Base-by-base conservation (phyloP, 1,284 basidiomycete species). In the Phenoliferia sp. region DNA sequence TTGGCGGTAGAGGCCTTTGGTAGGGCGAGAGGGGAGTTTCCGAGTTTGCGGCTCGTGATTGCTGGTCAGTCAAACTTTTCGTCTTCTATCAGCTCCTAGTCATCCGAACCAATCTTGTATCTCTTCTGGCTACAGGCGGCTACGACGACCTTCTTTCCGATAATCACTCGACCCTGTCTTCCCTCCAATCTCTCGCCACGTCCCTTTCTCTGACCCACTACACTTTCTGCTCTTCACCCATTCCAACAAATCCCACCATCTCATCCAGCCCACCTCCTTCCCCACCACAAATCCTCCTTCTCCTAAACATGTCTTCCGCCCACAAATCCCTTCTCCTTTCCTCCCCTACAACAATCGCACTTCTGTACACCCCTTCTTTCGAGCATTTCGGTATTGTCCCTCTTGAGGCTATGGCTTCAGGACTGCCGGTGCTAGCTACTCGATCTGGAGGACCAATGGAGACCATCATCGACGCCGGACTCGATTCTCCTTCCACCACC, bases 311-410 rank as follows among this genome's bases (percentile, higher is more conserved):
- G 78, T 87, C 88, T 0, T 88, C 87, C 1, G 75, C 82, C 0
- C 92, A 95, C 76, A 88, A 92, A 35, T 86, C 89, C 0, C 86
- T 87, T 9, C 85, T 96, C 28, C 84, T 83, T 19, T 83, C 85
- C 1, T 77, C 85, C 0, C 56, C 69, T 10, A 71, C 84, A 2
- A 91, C 90, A 0, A 80, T 85, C 15, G 88, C 85, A 0, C 82
- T 99, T 0, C 83, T 98, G 3, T 99, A 99, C 79, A 99, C 96
- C 0, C 95, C 96, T 0, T 83, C 86, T 2, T 94, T 96, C 78
- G 95, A 99, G 77, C 95, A 99, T 79, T 96, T 99, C 77, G 95
- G 95, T 2, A 98, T 99, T 74, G 94, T 90, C 0, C 95, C 95
- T 0, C 85, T 98, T 6, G 96, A 99, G 79, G 94, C 87, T 0